Base-by-base conservation (phyloP, 108 stramenopile genomes). In the Fragilariopsis cylindrus region DNA sequence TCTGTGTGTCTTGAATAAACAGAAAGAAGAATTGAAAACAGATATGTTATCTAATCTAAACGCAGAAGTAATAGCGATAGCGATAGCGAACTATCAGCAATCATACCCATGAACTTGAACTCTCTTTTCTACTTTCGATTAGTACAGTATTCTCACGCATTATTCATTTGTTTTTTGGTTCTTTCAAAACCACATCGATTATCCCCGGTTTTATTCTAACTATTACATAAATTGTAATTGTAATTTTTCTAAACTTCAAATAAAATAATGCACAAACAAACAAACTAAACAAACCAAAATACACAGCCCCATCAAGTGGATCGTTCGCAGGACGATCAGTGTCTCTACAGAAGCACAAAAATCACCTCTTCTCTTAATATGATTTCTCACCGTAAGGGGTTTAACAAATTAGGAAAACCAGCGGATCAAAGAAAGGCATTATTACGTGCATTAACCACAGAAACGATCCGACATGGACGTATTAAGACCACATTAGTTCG, bases 371-470 rank as follows among this genome's bases (percentile, higher is more conserved):
- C 54, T 42, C 76, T 87, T 8, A 46, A 73, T n/a, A 90, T 91
- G 90, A 90, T 88, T 58, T 84, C 87, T n/a, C 94, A 92, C 84
- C 70, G 94, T 56, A 84, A 92, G 70, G 81, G 82, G 57, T 76
- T 94, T 70, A 85, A 89, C 58, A 96, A 94, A 75, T 88, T 98
- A 7, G 88, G 92, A 62, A 87, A 86, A 76, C 96, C 97, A 41
- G 96, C 98, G 52, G 97, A 98, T 84, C 98, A 98, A 81, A 92
- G 98, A 62, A 98, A 98, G 87, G 98, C 98, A 15, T 79, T 98
- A n/a, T 82, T 98, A 19, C 94, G 98, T 46, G 81, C 92, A 60
- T 87, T 97, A 7, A 98, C 98, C 46, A 98, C 98, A 53, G 97
- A 98, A 88, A 84, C 90, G 70, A 97, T 97, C 81, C 90, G 98